These are phyloP conservation scores for Ophiostoma tasmaniense DNA, from an alignment of 2,329 filamentous ascomycete species.

Conservation along the genomic window DNA sequence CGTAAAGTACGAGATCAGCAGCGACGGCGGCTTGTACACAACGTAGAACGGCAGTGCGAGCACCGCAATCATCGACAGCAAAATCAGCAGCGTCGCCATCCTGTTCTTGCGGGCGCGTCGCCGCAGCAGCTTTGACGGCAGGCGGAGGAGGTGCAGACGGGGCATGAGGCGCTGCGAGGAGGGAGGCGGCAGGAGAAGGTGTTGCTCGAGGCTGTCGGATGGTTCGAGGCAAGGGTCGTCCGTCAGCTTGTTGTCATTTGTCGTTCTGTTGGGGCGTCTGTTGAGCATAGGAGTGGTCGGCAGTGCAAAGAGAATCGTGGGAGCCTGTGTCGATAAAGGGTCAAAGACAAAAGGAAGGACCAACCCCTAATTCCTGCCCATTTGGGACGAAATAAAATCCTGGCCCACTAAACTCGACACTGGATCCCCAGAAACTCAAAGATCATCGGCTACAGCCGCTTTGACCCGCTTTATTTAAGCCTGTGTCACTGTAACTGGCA, in stretches of 20 bases:
- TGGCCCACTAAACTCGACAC: not conserved
- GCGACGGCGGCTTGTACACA: conserved; percentile 72
- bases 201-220: not conserved
- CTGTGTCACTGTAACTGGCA: not conserved
- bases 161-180: not conserved
- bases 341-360: not conserved
- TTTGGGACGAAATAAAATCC: not conserved
- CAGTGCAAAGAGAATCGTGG: not conserved
- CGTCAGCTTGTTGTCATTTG: not conserved
- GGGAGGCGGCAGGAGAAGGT: not conserved
- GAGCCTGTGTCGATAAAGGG: not conserved
- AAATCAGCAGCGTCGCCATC: conserved; percentile 44
- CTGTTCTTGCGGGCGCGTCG: conserved; percentile 50
- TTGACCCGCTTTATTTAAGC: not conserved
- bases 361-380: conserved; percentile 2
- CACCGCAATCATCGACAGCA: conserved; percentile 33
- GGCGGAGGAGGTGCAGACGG: conserved; percentile 38
- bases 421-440: not conserved
- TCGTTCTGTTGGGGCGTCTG: not conserved
- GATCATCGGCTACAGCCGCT: conserved; percentile 6
- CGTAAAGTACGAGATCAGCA: conserved; percentile 62
- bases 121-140: conserved; percentile 48
- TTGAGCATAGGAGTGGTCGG: not conserved
- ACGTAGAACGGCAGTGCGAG: conserved; percentile 48
- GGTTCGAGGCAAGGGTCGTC: not conserved